Conservation (phyloP, 2,329 filamentous ascomycete genomes). For the Cytospora piceicola region DNA sequence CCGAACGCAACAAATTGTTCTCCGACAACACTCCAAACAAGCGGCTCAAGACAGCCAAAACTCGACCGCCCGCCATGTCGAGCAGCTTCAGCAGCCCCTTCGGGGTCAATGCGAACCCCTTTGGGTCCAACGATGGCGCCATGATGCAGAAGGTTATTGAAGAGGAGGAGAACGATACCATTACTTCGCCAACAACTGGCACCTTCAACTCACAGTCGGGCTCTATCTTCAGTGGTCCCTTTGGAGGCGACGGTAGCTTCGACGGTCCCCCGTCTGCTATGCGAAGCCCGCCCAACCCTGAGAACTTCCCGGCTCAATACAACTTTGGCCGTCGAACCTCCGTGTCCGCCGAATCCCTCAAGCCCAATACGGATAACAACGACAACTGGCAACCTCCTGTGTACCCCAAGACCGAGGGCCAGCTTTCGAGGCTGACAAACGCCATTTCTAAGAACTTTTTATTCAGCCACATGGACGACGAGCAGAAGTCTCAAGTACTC, state of each 20-base stretch:
- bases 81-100: constrained; percentile 77
- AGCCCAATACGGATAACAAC: constrained; percentile 79
- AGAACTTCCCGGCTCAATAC: constrained; percentile 87
- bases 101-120: constrained; percentile 72
- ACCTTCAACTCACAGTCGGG: constrained; percentile 54
- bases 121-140: constrained; percentile 59
- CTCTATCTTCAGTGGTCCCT: constrained; percentile 54
- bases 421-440: constrained; percentile 75
- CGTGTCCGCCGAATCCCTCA: constrained; percentile 94
- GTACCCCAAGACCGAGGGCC: constrained; percentile 81
- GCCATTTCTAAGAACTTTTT: constrained; percentile 91
- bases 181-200: constrained; percentile 74
- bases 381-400: constrained; percentile 90
- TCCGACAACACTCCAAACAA: constrained; percentile 38
- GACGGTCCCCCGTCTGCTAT: constrained; percentile 51
- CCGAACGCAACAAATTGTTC: constrained; percentile 63
- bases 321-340: constrained; percentile 92
- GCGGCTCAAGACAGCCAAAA: constrained; percentile 27
- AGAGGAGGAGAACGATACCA: constrained; percentile 78
- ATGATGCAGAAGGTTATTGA: constrained; percentile 67
- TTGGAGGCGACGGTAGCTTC: constrained; percentile 52
- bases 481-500: constrained; percentile 84
- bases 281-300: constrained; percentile 57
- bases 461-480: constrained; percentile 92
- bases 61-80: constrained; percentile 58